phyloP scores from a whole-genome alignment of 345 rosid species.

The Ailanthus altissimus region DNA sequence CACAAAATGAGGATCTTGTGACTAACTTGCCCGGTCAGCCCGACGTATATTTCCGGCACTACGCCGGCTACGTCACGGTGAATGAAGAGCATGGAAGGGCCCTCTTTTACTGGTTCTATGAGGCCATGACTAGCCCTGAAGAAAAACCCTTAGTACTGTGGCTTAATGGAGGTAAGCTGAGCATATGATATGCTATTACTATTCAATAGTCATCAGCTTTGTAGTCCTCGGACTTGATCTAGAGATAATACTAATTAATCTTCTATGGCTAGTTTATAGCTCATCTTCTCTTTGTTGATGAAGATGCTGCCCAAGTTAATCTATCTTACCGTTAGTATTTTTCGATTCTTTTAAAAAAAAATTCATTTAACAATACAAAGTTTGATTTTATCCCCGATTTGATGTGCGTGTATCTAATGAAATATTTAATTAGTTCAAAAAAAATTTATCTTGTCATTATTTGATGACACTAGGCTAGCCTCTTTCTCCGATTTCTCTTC shows the following conservation, averaged over 20 bases:
- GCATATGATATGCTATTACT: too few relatives aligned
- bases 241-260: background rate
- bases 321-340: background rate
- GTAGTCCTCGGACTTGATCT: background rate
- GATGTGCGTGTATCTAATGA: too few relatives aligned
- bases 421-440: too few relatives aligned
- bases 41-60: slow-evolving; percentile 57
- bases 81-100: slow-evolving; percentile 61
- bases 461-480: background rate
- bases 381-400: too few relatives aligned
- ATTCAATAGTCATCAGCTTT: background rate
- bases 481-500: background rate
- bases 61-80: slow-evolving; percentile 78
- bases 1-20: slow-evolving; percentile 49
- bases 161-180: slow-evolving; percentile 89
- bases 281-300: background rate
- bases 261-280: background rate
- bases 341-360: too few relatives aligned
- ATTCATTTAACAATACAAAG: too few relatives aligned
- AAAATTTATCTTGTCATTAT: too few relatives aligned
- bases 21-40: slow-evolving; percentile 73
- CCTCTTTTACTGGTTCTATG: slow-evolving; percentile 91
- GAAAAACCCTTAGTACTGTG: slow-evolving; percentile 81
- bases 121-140: slow-evolving; percentile 55
- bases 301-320: background rate